Conservation (phyloP, 805 yeast species). For the Maudiozyma pseudohumilis region DNA sequence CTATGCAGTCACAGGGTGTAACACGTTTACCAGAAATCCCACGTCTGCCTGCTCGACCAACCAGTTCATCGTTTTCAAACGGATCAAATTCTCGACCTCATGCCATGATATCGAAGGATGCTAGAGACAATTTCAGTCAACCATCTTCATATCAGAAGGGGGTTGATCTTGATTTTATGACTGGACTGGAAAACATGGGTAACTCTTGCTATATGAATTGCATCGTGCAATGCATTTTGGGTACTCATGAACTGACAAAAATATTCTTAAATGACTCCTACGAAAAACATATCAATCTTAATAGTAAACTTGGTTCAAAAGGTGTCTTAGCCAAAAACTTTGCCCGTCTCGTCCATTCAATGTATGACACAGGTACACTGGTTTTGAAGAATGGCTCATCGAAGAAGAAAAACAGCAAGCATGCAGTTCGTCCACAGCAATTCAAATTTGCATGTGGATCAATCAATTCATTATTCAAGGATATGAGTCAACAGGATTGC, state of each 20-base stretch:
- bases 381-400: conserved; percentile 4
- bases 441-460: conserved; percentile 65
- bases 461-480: conserved; percentile 66
- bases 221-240: conserved; percentile 70
- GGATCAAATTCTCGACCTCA: neutral
- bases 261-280: conserved; percentile 60
- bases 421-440: conserved; percentile 46
- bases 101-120: neutral
- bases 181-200: conserved; percentile 79
- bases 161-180: conserved; percentile 34
- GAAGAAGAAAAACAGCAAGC: neutral
- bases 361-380: conserved; percentile 35
- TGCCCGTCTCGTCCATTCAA: conserved; percentile 48
- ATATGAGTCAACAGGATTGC: conserved; percentile 83
- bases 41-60: conserved; percentile 9
- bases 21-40: conserved; percentile 13
- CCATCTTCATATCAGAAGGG: neutral
- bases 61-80: neutral
- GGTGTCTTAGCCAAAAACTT: conserved; percentile 70
- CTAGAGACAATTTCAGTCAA: neutral
- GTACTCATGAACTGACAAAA: conserved; percentile 55
- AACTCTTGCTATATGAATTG: conserved; percentile 94
- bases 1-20: no score
- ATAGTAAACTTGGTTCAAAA: conserved; percentile 67
- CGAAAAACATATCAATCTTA: conserved; percentile 57